These are phyloP conservation scores for Pseudogymnoascus sp. DNA, from an alignment of 2,329 filamentous ascomycete species.

Conservation along the genomic window DNA sequence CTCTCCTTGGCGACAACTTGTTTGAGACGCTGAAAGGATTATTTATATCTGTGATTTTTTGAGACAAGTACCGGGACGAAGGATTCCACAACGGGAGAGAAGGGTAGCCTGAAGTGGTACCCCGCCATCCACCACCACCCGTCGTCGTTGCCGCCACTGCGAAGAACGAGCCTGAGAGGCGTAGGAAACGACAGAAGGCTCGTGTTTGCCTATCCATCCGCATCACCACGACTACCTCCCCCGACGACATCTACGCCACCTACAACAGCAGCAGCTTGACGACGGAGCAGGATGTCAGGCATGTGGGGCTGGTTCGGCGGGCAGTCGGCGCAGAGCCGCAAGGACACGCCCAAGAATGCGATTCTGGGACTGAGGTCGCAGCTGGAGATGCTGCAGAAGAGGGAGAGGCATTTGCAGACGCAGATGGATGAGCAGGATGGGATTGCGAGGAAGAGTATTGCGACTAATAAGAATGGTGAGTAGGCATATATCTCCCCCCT, in stretches of 20 bases:
- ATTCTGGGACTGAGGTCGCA: slow-evolving; percentile 82
- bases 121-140: neutral
- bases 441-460: slow-evolving; percentile 81
- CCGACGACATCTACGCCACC: neutral
- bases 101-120: too few species aligned
- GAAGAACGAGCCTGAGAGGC: too few species aligned
- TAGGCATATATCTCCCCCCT: too few species aligned
- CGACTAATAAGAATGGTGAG: slow-evolving; percentile 84
- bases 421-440: slow-evolving; percentile 91
- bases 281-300: slow-evolving; percentile 47
- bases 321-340: slow-evolving; percentile 71
- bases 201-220: too few species aligned
- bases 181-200: too few species aligned
- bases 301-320: slow-evolving; percentile 93
- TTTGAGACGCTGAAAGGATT: too few species aligned
- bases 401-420: slow-evolving; percentile 80
- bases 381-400: slow-evolving; percentile 95
- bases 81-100: too few species aligned
- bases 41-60: too few species aligned
- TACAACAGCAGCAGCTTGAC: neutral
- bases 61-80: too few species aligned
- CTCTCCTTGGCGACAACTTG: too few species aligned
- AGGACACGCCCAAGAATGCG: slow-evolving; percentile 93
- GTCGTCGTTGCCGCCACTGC: too few species aligned
- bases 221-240: too few species aligned